phyloP scores from a whole-genome alignment of 192 early-diverging fungal species.

The Geranomyces variabilis region DNA sequence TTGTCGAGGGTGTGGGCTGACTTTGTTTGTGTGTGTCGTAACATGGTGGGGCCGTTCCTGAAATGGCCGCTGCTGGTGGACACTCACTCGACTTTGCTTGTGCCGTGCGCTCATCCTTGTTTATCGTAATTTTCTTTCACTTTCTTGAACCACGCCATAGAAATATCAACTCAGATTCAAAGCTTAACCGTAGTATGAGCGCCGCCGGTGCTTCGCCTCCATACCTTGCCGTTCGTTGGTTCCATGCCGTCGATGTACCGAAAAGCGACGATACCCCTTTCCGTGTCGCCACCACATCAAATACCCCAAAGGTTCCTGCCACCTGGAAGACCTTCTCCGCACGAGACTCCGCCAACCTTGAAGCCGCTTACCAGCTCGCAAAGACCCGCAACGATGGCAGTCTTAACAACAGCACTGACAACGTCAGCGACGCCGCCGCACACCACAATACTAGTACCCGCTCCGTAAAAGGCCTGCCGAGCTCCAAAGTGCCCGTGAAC shows the following conservation, averaged over 20 bases:
- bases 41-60: too few species aligned
- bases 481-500: constrained; percentile 64
- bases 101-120: too few species aligned
- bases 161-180: too few species aligned
- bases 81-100: too few species aligned
- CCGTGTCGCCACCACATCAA: constrained; percentile 26
- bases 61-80: too few species aligned
- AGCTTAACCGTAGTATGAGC: background rate
- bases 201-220: background rate
- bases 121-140: too few species aligned
- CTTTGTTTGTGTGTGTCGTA: too few species aligned
- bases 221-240: constrained; percentile 38
- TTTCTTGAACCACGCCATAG: too few species aligned
- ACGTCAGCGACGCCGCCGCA: background rate
- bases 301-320: constrained; percentile 30
- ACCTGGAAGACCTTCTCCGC: constrained; percentile 46
- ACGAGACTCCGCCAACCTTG: constrained; percentile 45
- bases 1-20: too few species aligned
- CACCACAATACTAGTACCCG: background rate
- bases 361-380: constrained; percentile 34
- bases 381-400: background rate
- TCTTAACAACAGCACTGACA: background rate
- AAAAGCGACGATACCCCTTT: constrained; percentile 52
- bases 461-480: background rate
- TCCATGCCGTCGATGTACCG: constrained; percentile 53